Percentiles rank a stretch among this genome's conserved stretches.
These are phyloP conservation scores for Yarrowia phangngaensis DNA, from an alignment of 805 yeast species.

Conservation along the genomic window DNA sequence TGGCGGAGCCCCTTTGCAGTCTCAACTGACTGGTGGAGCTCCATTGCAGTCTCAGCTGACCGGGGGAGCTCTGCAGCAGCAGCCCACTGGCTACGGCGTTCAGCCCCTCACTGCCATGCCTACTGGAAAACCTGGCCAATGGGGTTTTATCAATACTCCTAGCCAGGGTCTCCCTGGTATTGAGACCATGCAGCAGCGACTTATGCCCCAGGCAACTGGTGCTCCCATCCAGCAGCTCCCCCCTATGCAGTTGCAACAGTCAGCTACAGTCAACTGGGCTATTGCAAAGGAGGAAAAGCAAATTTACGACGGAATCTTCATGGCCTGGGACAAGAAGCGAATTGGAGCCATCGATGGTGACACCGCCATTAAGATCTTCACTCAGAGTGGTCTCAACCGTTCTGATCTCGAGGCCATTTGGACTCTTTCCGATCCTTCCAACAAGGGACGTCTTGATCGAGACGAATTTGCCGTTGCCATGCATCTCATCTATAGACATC, in stretches of 20 bases:
- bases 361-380: slow-evolving; percentile 78
- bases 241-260: slow-evolving; percentile 40
- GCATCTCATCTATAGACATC: slow-evolving; percentile 89
- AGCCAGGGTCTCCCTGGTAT: slow-evolving; percentile 69
- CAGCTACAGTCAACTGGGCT: slow-evolving; percentile 67
- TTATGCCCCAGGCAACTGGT: slow-evolving; percentile 51
- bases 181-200: slow-evolving; percentile 60
- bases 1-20: slow-evolving; percentile 40
- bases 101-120: slow-evolving; percentile 43
- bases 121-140: slow-evolving; percentile 70
- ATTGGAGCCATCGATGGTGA: slow-evolving; percentile 73
- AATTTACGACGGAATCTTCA: slow-evolving; percentile 81
- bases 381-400: slow-evolving; percentile 85
- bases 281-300: slow-evolving; percentile 84
- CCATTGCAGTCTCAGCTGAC: slow-evolving; percentile 36
- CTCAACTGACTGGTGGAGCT: slow-evolving; percentile 38
- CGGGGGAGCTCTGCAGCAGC: slow-evolving; percentile 35
- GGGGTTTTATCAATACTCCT: slow-evolving; percentile 72
- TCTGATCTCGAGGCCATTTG: slow-evolving; percentile 85
- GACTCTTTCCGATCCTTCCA: slow-evolving; percentile 79
- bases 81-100: slow-evolving; percentile 48
- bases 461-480: slow-evolving; percentile 95
- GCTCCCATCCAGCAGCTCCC: slow-evolving; percentile 36
- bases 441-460: slow-evolving; percentile 75
- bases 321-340: slow-evolving; percentile 72